Evolutionary conservation across 164 flowering plant species (phyloP).

Genomic region (Aristolochia californica): DNA sequence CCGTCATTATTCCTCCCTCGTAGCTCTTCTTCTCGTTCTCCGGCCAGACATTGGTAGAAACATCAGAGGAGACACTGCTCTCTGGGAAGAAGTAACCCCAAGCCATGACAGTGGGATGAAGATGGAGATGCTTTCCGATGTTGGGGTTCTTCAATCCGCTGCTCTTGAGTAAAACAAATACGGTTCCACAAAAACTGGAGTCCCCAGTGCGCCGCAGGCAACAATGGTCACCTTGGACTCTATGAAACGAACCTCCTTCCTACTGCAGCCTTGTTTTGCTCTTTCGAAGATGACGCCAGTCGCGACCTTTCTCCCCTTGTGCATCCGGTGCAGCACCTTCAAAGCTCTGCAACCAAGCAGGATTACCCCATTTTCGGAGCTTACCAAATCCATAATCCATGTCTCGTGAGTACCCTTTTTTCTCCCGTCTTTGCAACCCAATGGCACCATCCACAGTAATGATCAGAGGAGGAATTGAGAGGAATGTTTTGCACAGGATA

Average conservation of each 20-base stretch:
- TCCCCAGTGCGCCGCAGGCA: constrained; percentile 58
- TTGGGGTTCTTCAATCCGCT: constrained; percentile 61
- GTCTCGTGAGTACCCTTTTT: constrained; percentile 65
- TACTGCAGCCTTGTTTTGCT: constrained; percentile 22
- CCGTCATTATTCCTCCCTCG: constrained; percentile 81
- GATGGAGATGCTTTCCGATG: constrained; percentile 56
- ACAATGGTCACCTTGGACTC: constrained; percentile 53
- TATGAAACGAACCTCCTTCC: constrained; percentile 8
- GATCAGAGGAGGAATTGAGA: constrained; percentile 55
- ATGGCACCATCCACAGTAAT: constrained; percentile 81
- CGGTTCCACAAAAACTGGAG: no score
- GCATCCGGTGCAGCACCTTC: constrained; percentile 15
- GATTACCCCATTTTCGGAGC: constrained; percentile 63
- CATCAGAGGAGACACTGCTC: no score
- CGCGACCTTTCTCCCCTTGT: constrained; percentile 23
- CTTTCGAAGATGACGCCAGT: constrained; percentile 39
- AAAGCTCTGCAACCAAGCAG: constrained; percentile 51
- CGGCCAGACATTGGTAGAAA: constrained; percentile 29
- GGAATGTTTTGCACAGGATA: constrained; percentile 48
- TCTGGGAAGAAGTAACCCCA: constrained; percentile 64
- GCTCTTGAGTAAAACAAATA: constrained; percentile 31
- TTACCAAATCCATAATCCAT: constrained; percentile 66
- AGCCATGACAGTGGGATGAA: constrained; percentile 72
- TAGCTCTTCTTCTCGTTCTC: constrained; percentile 47
- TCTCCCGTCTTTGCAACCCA: constrained; percentile 75